Percentiles rank a stretch among this genome's conserved stretches.
phyloP scores from a whole-genome alignment of 1,139 yeast species.

The Eremothecium sinecaudum region DNA sequence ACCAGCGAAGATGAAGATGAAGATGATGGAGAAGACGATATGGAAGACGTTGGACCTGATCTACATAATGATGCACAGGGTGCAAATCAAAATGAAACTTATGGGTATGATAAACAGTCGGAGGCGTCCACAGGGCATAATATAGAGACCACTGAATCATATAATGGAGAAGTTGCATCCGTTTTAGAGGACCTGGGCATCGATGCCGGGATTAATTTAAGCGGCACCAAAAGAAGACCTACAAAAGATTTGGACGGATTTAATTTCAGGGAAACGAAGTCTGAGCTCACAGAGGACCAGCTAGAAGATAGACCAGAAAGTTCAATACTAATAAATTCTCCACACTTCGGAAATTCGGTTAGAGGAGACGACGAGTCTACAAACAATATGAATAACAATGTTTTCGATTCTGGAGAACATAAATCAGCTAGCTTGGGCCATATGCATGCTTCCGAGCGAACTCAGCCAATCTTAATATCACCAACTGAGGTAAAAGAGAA shows the following conservation, averaged over 20 bases:
- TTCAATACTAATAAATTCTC: neutral
- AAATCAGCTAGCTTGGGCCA: neutral
- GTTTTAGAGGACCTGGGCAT: neutral
- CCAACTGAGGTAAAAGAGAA: neutral
- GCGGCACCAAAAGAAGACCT: slow-evolving; percentile 3
- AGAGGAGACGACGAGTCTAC: neutral
- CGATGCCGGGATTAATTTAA: neutral
- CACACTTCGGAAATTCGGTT: neutral
- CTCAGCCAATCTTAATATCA: neutral
- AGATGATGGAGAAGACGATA: slow-evolving; percentile 7
- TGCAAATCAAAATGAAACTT: slow-evolving; percentile 23
- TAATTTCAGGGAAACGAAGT: neutral
- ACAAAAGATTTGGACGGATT: neutral
- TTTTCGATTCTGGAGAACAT: neutral
- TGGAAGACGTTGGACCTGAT: slow-evolving; percentile 14
- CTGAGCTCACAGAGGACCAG: neutral
- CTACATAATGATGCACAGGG: slow-evolving; percentile 16
- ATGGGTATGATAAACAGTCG: slow-evolving; percentile 6
- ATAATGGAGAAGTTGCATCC: neutral
- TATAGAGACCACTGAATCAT: no score
- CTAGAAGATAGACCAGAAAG: neutral
- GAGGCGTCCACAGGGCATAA: neutral
- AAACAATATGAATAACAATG: neutral
- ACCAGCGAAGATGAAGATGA: slow-evolving; percentile 10
- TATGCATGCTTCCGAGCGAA: neutral